Evolutionary conservation across 2,329 filamentous ascomycete species (phyloP).

Genomic region (Curvularia eragrostidis): DNA sequence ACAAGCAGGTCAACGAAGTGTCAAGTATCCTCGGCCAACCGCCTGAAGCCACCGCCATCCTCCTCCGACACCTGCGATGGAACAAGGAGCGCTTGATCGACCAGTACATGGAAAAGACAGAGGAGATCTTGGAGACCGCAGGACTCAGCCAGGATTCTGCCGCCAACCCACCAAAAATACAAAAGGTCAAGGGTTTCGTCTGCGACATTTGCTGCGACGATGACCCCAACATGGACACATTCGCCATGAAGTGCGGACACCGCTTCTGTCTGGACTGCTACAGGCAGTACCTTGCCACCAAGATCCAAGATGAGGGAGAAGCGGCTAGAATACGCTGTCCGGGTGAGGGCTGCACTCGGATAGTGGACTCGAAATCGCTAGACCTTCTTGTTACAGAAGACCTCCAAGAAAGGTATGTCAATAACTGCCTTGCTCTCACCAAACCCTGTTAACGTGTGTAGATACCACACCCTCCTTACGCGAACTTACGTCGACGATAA

Average conservation of each 20-base stretch:
- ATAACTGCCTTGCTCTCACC: neutral
- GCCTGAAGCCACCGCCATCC: conserved; percentile 87
- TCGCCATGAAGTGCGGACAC: conserved; percentile 94
- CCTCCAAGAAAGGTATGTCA: conserved; percentile 61
- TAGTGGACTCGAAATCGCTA: conserved; percentile 89
- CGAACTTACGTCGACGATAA: conserved; percentile 97
- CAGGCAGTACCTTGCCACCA: conserved; percentile 85
- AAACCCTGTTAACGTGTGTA: conserved; percentile 39
- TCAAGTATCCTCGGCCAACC: conserved; percentile 89
- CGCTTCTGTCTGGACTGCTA: conserved; percentile 94
- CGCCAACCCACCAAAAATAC: conserved; percentile 66
- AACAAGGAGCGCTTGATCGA: conserved; percentile 96
- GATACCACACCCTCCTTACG: conserved; percentile 86
- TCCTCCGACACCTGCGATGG: conserved; percentile 89
- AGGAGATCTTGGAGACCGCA: conserved; percentile 80
- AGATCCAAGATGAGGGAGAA: conserved; percentile 95
- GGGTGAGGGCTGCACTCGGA: conserved; percentile 82
- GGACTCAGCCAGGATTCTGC: conserved; percentile 68
- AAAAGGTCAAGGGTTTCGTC: conserved; percentile 75
- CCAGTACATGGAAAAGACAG: conserved; percentile 89
- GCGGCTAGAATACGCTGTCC: conserved; percentile 95
- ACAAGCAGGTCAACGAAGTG: conserved; percentile 85
- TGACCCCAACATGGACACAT: conserved; percentile 75
- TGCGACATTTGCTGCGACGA: conserved; percentile 99
- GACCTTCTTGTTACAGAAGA: conserved; percentile 72